Conservation (phyloP, 2,329 filamentous ascomycete genomes). For the Aspergillus sp. region DNA sequence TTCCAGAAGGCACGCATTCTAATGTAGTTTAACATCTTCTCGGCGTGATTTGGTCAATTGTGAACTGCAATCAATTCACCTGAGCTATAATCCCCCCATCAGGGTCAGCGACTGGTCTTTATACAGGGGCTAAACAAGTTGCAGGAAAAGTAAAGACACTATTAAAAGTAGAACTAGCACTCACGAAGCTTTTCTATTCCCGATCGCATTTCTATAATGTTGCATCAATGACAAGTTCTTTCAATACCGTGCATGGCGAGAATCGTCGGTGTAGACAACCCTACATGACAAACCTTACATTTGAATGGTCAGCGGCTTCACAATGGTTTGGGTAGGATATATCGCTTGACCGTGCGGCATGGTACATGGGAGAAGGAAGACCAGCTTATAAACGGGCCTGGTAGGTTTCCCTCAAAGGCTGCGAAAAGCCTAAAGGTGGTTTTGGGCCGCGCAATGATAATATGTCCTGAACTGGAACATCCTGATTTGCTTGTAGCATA, state of each 20-base stretch:
- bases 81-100: background rate
- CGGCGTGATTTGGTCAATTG: background rate
- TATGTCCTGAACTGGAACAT: too few relatives aligned
- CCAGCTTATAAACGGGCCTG: background rate
- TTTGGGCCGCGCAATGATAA: background rate
- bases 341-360: background rate
- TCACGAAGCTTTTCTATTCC: background rate
- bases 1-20: constrained; percentile 11
- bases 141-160: constrained; percentile 6
- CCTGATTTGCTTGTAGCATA: background rate
- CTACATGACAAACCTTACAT: background rate
- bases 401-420: background rate
- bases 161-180: background rate
- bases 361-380: background rate
- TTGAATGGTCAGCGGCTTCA: background rate
- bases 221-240: background rate
- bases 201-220: constrained; percentile 4
- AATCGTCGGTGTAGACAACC: background rate
- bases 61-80: background rate
- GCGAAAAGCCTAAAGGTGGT: background rate
- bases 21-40: background rate
- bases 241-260: background rate
- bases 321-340: background rate
- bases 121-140: background rate
- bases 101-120: background rate